phyloP scores from a whole-genome alignment of 352 stramenopile species.

The Thalassiosira mediterranea region DNA sequence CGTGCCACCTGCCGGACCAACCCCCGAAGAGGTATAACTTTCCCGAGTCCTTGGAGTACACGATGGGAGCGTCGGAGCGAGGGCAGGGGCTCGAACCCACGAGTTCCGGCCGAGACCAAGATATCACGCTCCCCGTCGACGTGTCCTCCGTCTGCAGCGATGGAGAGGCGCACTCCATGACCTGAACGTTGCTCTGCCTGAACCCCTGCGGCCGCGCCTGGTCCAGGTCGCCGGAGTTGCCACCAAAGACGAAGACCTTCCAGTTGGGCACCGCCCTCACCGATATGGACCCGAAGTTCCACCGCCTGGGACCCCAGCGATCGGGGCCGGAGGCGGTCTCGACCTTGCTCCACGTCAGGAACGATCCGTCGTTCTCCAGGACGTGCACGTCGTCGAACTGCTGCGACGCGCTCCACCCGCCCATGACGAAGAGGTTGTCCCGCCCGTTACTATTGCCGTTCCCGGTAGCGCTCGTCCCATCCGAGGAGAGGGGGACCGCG shows the following conservation, averaged over 20 bases:
- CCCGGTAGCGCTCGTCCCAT: too few species aligned
- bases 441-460: too few species aligned
- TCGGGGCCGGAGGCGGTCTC: constrained; percentile 76
- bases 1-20: constrained; percentile 95
- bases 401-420: constrained; percentile 94
- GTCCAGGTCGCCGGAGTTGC: constrained; percentile 92
- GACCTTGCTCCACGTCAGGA: constrained; percentile 86
- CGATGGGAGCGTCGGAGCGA: constrained; percentile 90
- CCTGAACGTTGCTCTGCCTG: constrained; percentile 89
- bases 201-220: constrained; percentile 86
- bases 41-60: constrained; percentile 90
- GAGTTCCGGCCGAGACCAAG: constrained; percentile 87
- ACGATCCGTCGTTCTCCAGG: constrained; percentile 86
- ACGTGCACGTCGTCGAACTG: constrained; percentile 96
- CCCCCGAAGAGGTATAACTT: constrained; percentile 94
- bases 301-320: constrained; percentile 82
- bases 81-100: constrained; percentile 86
- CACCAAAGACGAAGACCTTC: constrained; percentile 97
- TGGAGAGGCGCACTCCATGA: constrained; percentile 87
- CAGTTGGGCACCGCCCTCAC: constrained; percentile 94
- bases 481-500: constrained; percentile 80
- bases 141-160: constrained; percentile 3
- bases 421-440: constrained; percentile 93
- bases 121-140: constrained; percentile 6
- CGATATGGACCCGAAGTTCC: constrained; percentile 93